Evolutionary conservation across 495 filamentous ascomycete species (phyloP).

Genomic region (Collariella sp.): DNA sequence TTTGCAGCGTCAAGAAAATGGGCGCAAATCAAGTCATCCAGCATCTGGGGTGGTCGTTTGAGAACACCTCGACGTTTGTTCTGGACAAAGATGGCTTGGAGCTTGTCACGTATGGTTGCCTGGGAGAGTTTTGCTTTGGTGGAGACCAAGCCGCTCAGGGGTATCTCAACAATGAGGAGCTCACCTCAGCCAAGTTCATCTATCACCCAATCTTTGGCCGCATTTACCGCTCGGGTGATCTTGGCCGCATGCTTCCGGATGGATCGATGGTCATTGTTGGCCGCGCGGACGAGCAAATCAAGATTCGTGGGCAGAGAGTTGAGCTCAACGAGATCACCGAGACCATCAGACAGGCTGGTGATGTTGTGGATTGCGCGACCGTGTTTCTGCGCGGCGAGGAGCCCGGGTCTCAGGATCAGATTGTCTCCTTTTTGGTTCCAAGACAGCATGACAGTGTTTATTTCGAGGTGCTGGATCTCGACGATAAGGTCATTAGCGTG

Average conservation of each 20-base stretch:
- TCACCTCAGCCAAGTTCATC: constrained; percentile 53
- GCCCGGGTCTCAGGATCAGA: constrained; percentile 27
- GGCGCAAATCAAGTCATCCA: constrained; percentile 43
- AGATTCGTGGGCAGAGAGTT: constrained; percentile 69
- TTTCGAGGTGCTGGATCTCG: constrained; percentile 24
- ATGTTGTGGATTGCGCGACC: constrained; percentile 46
- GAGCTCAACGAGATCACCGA: constrained; percentile 70
- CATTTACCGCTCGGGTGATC: constrained; percentile 63
- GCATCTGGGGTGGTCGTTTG: constrained; percentile 55
- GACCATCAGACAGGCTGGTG: constrained; percentile 35
- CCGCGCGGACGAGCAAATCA: constrained; percentile 71
- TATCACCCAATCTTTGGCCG: constrained; percentile 56
- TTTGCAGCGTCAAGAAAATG: constrained; percentile 55
- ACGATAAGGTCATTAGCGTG: constrained; percentile 4
- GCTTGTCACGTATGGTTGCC: constrained; percentile 53
- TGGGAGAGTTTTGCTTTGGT: constrained; percentile 79
- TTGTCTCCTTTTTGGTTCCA: constrained; percentile 54
- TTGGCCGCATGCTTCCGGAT: constrained; percentile 62
- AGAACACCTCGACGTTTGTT: constrained; percentile 65
- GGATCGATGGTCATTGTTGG: constrained; percentile 64
- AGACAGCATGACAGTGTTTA: not conserved
- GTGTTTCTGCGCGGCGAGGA: constrained; percentile 33
- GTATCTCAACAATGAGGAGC: constrained; percentile 52
- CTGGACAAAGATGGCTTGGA: constrained; percentile 35
- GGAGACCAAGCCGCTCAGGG: constrained; percentile 69